phyloP scores from a whole-genome alignment of 345 rosid genomes.

The Leavenworthia alabamica region DNA sequence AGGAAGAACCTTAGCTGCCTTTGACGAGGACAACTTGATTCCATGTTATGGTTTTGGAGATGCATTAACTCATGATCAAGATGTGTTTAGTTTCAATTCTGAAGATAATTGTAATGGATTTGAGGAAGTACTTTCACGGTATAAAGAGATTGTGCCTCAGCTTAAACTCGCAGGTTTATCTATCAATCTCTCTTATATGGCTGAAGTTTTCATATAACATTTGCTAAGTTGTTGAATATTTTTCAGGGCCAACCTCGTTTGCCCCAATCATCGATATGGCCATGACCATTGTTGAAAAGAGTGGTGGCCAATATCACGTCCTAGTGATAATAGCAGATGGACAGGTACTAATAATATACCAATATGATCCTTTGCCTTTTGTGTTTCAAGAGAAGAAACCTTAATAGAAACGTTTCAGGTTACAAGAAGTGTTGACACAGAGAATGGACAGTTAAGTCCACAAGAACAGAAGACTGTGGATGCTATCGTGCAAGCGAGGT shows the following conservation, averaged over 20 bases:
- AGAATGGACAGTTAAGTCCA: constrained; percentile 64
- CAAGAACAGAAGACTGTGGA: constrained; percentile 91
- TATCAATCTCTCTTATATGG: constrained; percentile 4
- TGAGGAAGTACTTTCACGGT: constrained; percentile 75
- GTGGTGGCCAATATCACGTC: constrained; percentile 93
- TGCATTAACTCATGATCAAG: constrained; percentile 95
- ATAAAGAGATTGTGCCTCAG: constrained; percentile 74
- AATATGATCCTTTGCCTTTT: constrained; percentile 3
- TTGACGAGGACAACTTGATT: constrained; percentile 89
- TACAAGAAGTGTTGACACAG: constrained; percentile 83
- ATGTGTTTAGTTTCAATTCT: constrained; percentile 73
- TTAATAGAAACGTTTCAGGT: constrained; percentile 45
- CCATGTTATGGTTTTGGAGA: constrained; percentile 99
- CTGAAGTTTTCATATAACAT: neutral
- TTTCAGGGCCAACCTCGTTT: constrained; percentile 92
- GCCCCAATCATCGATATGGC: constrained; percentile 94
- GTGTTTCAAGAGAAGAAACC: neutral
- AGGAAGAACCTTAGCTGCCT: constrained; percentile 74
- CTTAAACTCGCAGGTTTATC: constrained; percentile 74
- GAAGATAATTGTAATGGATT: constrained; percentile 83
- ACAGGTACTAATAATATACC: constrained; percentile 48
- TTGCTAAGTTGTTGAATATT: neutral
- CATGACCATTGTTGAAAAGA: constrained; percentile 80
- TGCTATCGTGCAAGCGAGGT: constrained; percentile 94
- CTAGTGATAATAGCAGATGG: constrained; percentile 94